These are phyloP conservation scores for Rhododendron griersonianum DNA, from an alignment of 148 eudicot genomes.

Conservation along the genomic window DNA sequence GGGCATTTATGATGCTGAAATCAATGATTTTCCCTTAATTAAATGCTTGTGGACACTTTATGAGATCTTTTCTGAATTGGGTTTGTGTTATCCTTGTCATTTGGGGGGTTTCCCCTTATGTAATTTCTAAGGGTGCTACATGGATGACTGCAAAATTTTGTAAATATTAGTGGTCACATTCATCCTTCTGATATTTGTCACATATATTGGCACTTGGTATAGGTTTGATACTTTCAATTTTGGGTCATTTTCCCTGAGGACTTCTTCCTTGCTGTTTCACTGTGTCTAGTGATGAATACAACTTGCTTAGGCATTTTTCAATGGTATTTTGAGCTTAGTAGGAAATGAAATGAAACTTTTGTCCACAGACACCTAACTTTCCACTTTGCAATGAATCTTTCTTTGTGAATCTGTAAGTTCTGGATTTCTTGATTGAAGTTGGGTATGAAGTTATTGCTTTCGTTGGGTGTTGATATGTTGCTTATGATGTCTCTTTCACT, in stretches of 20 bases:
- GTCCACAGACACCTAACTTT: background rate
- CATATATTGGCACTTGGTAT: conserved; percentile 27
- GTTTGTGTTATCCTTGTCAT: conserved; percentile 30
- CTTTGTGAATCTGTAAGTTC: background rate
- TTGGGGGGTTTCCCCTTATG: conserved; percentile 21
- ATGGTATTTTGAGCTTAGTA: background rate
- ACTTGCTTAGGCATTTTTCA: background rate
- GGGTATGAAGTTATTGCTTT: background rate
- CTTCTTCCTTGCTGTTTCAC: conserved; percentile 1
- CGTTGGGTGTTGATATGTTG: conserved; percentile 8
- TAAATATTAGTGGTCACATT: conserved; percentile 22
- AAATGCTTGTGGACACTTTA: conserved; percentile 36
- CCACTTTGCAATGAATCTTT: background rate
- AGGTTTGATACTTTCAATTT: conserved; percentile 31
- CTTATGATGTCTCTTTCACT: background rate
- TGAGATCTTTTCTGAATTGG: conserved; percentile 35
- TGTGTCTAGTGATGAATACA: background rate
- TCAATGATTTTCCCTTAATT: conserved; percentile 43
- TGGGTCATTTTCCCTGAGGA: conserved; percentile 21
- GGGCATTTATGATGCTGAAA: conserved; percentile 50
- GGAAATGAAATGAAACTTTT: background rate
- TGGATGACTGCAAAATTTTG: conserved; percentile 23
- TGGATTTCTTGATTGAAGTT: background rate
- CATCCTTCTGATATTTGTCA: conserved; percentile 21
- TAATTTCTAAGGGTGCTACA: conserved; percentile 10